Conservation (phyloP, 2,329 filamentous ascomycete species). For the Tolypocladium ovalisporum region DNA sequence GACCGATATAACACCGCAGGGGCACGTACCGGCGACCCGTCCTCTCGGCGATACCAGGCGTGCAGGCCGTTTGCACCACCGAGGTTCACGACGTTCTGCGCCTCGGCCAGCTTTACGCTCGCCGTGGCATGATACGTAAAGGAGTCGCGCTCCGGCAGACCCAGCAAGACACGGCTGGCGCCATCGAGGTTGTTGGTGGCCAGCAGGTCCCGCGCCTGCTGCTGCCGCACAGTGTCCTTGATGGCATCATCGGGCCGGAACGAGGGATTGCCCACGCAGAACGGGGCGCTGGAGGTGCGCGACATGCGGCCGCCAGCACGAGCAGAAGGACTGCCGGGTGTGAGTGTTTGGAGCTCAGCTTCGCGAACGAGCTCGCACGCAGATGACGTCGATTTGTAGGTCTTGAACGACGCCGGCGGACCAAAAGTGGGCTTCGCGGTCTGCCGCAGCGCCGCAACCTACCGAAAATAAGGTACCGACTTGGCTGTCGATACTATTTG, state of each 20-base stretch:
- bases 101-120: conserved; percentile 36
- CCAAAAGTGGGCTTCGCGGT: not conserved
- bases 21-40: conserved; percentile 20
- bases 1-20: not conserved
- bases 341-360: not conserved
- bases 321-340: not conserved
- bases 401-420: not conserved
- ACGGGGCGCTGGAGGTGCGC: conserved; percentile 14
- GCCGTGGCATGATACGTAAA: conserved; percentile 42
- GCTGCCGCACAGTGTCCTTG: conserved; percentile 25
- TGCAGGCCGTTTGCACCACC: conserved; percentile 35
- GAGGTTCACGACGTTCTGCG: conserved; percentile 32
- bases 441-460: not conserved
- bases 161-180: conserved; percentile 32
- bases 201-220: conserved; percentile 25
- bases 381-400: not conserved
- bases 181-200: conserved; percentile 30
- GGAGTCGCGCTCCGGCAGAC: conserved; percentile 29
- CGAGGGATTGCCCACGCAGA: conserved; percentile 32
- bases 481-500: not conserved
- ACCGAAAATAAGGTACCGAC: too few species aligned
- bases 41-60: conserved; percentile 33
- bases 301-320: conserved; percentile 12
- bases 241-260: conserved; percentile 32
- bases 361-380: not conserved